Evolutionary conservation across 2,329 filamentous ascomycete species (phyloP).

Genomic region (Claviceps purpurea): DNA sequence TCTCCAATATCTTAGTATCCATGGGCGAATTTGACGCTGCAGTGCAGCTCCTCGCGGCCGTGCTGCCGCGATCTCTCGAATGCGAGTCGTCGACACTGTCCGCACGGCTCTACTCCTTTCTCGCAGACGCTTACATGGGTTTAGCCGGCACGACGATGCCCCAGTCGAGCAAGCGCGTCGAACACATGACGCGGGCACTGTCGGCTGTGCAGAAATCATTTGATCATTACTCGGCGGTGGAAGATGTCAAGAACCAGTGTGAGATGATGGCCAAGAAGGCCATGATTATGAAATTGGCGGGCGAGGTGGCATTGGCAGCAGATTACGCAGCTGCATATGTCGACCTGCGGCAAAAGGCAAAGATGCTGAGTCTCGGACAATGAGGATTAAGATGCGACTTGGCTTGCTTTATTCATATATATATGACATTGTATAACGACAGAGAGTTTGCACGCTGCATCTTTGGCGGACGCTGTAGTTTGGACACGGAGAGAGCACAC

Average conservation of each 20-base stretch:
- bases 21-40: conserved; percentile 60
- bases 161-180: conserved; percentile 32
- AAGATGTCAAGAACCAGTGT: conserved; percentile 54
- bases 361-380: conserved; percentile 15
- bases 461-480: background rate
- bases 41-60: conserved; percentile 47
- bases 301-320: conserved; percentile 49
- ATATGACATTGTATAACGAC: background rate
- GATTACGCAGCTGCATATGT: conserved; percentile 55
- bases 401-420: background rate
- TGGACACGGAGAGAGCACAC: background rate
- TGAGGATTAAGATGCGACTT: background rate
- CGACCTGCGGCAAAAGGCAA: conserved; percentile 33
- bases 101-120: conserved; percentile 52
- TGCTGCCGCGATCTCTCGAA: conserved; percentile 67
- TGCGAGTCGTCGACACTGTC: conserved; percentile 48
- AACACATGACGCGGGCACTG: conserved; percentile 44
- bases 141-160: conserved; percentile 44
- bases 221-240: conserved; percentile 49
- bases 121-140: conserved; percentile 71
- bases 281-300: conserved; percentile 56
- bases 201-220: conserved; percentile 50
- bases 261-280: conserved; percentile 76
- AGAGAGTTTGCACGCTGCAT: background rate
- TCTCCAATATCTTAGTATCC: conserved; percentile 56